phyloP scores from a whole-genome alignment of 176 grass and related monocot species.

The Musa troglodytarum region DNA sequence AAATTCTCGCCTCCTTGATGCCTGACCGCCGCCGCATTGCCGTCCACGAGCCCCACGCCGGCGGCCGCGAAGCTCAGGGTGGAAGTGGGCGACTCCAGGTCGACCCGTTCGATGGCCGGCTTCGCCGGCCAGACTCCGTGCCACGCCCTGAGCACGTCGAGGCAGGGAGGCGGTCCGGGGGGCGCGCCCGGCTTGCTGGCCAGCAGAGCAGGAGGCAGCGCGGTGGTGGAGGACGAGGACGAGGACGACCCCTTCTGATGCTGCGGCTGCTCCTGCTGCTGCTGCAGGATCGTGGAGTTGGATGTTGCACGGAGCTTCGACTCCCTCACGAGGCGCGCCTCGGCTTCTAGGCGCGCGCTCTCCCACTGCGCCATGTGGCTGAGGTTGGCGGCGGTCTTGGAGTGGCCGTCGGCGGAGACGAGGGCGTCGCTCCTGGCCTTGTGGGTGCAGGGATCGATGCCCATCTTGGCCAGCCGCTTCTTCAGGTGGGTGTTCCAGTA shows the following conservation, averaged over 20 bases:
- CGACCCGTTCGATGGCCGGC: slow-evolving; percentile 41
- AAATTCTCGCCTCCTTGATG: slow-evolving; percentile 21
- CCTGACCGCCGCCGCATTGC: slow-evolving; percentile 11
- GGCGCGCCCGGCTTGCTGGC: too few relatives aligned
- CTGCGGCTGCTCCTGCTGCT: not conserved
- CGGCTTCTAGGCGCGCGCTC: slow-evolving; percentile 22
- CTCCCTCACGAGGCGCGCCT: slow-evolving; percentile 15
- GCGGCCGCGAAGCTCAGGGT: slow-evolving; percentile 55
- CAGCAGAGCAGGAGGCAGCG: not conserved
- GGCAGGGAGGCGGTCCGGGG: not conserved
- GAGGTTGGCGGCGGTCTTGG: slow-evolving; percentile 31
- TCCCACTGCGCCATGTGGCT: slow-evolving; percentile 24
- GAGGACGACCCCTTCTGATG: not conserved
- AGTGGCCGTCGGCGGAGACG: slow-evolving; percentile 1
- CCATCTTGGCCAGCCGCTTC: too few relatives aligned
- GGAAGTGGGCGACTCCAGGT: slow-evolving; percentile 86
- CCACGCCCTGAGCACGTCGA: not conserved
- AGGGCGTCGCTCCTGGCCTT: too few relatives aligned
- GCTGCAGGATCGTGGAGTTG: not conserved
- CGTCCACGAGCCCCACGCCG: slow-evolving; percentile 26
- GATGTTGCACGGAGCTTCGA: not conserved
- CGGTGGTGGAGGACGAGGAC: not conserved
- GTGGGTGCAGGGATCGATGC: too few relatives aligned
- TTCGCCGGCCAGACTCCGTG: not conserved
- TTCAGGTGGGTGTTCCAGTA: too few relatives aligned